phyloP scores from a whole-genome alignment of 164 flowering plant genomes.

The Vitis amurensis region DNA sequence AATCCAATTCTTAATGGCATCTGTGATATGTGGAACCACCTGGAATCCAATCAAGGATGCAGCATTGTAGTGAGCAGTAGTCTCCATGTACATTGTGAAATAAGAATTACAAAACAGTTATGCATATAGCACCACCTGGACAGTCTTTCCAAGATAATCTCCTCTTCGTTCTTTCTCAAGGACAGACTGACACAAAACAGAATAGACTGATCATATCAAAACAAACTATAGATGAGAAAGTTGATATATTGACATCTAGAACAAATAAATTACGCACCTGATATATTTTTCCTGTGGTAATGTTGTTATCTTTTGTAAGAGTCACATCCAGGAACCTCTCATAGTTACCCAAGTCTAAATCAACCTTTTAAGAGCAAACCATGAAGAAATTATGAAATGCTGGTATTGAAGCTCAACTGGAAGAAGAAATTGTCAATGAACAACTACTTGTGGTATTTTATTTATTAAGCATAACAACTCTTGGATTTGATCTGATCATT shows the following conservation, averaged over 20 bases:
- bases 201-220: slow-evolving; percentile 6
- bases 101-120: not conserved
- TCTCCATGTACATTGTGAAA: not conserved
- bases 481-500: too few relatives aligned
- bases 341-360: slow-evolving; percentile 93
- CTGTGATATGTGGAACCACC: slow-evolving; percentile 97
- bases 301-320: slow-evolving; percentile 92
- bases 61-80: not conserved
- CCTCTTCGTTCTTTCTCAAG: slow-evolving; percentile 90
- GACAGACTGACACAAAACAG: slow-evolving; percentile 61
- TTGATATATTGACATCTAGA: not conserved
- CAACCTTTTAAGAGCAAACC: slow-evolving; percentile 55
- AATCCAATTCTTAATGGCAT: slow-evolving; percentile 90
- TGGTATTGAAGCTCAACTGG: not conserved
- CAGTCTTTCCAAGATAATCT: slow-evolving; percentile 97
- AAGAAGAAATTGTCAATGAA: not conserved
- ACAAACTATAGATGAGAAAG: not conserved
- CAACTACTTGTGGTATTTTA: not conserved
- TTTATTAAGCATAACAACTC: too few relatives aligned
- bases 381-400: not conserved
- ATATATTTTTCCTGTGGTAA: slow-evolving; percentile 96
- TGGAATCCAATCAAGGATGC: slow-evolving; percentile 25
- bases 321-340: slow-evolving; percentile 92
- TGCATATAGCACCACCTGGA: slow-evolving; percentile 59
- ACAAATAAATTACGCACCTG: slow-evolving; percentile 51